phyloP scores from a whole-genome alignment of 2,329 filamentous ascomycete genomes.

The Diaporthe longicolla region DNA sequence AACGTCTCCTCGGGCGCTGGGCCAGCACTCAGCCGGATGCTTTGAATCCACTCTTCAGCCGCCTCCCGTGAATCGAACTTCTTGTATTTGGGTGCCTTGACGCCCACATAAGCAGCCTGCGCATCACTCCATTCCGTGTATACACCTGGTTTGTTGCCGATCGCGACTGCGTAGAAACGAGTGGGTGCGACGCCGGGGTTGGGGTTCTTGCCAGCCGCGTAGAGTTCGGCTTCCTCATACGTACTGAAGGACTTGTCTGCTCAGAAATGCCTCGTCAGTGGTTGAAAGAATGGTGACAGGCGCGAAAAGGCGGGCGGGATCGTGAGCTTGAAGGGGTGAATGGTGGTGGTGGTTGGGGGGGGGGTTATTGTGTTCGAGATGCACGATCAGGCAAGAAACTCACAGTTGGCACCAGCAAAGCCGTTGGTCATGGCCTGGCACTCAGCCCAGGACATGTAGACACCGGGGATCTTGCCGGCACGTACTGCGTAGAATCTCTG shows the following conservation, averaged over 20 bases:
- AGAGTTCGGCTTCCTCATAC: constrained; percentile 82
- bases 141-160: constrained; percentile 71
- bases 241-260: constrained; percentile 85
- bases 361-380: neutral
- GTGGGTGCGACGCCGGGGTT: constrained; percentile 56
- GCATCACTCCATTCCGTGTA: constrained; percentile 78
- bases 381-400: constrained; percentile 53
- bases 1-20: constrained; percentile 11
- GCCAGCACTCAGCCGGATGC: constrained; percentile 48
- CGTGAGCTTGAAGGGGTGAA: neutral
- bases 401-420: constrained; percentile 77
- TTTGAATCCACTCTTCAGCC: constrained; percentile 81
- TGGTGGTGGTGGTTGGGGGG: neutral
- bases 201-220: constrained; percentile 74
- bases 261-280: constrained; percentile 28
- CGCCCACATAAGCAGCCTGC: constrained; percentile 79
- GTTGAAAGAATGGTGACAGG: neutral
- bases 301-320: neutral
- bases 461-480: constrained; percentile 68
- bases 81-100: constrained; percentile 78
- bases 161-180: constrained; percentile 73
- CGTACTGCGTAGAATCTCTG: constrained; percentile 76
- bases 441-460: constrained; percentile 74
- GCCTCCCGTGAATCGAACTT: constrained; percentile 78
- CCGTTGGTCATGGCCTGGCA: constrained; percentile 73